Evolutionary conservation across 176 grass and related monocot species (phyloP).

Genomic region (Chrysopogon serrulatus): DNA sequence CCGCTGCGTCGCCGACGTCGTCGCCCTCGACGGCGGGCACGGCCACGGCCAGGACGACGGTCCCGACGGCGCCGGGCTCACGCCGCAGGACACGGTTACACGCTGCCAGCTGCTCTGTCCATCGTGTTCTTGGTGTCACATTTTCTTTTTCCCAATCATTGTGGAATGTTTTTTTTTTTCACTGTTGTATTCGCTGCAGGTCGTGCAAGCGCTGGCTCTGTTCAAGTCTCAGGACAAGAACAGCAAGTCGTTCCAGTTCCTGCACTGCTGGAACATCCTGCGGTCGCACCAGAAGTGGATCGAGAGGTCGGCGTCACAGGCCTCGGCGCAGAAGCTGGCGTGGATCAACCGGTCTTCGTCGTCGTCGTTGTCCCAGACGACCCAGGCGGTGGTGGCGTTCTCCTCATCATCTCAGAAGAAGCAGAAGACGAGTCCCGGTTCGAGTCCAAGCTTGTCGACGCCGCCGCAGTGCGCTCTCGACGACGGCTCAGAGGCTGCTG

Average conservation of each 20-base stretch:
- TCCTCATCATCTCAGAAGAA: background rate
- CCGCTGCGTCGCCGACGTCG: background rate
- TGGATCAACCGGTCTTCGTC: background rate
- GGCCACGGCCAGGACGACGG: background rate
- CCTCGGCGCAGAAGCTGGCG: background rate
- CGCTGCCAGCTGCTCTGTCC: background rate
- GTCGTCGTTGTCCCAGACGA: background rate
- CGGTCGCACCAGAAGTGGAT: conserved; percentile 20
- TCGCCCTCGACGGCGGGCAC: background rate
- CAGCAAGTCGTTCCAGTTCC: background rate
- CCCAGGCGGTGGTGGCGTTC: background rate
- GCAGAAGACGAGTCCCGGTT: background rate
- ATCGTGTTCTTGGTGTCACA: background rate
- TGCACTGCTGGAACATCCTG: conserved; percentile 6
- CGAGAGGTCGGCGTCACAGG: background rate
- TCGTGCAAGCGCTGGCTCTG: background rate
- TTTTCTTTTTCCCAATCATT: no score
- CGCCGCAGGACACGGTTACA: background rate
- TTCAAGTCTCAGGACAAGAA: background rate
- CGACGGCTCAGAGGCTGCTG: background rate
- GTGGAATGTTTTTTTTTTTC: background rate
- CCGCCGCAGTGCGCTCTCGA: background rate
- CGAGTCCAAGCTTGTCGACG: background rate
- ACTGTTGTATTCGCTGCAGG: background rate
- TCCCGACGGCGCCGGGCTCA: background rate